Percentiles rank a stretch among this genome's conserved stretches.
phyloP scores from a whole-genome alignment of 257 asterid genomes.

The Fraxinus excelsior region DNA sequence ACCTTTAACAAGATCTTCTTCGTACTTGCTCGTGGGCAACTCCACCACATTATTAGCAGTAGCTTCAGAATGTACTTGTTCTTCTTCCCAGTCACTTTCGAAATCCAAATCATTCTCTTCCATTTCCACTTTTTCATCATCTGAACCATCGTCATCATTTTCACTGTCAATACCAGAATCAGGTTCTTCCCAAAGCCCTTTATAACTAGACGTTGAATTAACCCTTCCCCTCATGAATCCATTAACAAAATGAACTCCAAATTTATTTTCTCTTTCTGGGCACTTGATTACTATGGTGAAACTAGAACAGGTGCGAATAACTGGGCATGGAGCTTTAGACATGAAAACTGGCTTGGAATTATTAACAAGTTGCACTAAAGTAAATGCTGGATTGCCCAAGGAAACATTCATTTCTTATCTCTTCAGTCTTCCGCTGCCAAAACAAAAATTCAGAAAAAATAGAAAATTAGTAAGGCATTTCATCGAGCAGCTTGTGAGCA shows the following conservation, averaged over 20 bases:
- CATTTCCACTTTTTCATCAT: slow-evolving; percentile 42
- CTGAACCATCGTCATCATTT: slow-evolving; percentile 43
- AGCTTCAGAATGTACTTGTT: slow-evolving; percentile 25
- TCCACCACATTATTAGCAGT: slow-evolving; percentile 29
- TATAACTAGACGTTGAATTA: slow-evolving; percentile 25
- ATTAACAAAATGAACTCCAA: slow-evolving; percentile 5
- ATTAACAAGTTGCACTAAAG: slow-evolving; percentile 26
- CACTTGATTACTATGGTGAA: slow-evolving; percentile 14
- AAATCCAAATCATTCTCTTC: slow-evolving; percentile 67
- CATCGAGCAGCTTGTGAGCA: slow-evolving; percentile 38
- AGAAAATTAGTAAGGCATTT: slow-evolving; percentile 21
- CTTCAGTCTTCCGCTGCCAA: slow-evolving; percentile 21
- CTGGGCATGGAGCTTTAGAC: slow-evolving; percentile 28
- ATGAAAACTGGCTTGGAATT: slow-evolving; percentile 3
- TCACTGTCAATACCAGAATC: slow-evolving; percentile 77
- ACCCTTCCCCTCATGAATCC: slow-evolving; percentile 24
- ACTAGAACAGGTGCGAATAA: slow-evolving; percentile 20
- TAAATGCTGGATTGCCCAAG: slow-evolving; percentile 24
- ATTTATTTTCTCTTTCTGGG: slow-evolving; percentile 7
- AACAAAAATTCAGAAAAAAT: background rate
- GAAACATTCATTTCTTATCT: slow-evolving; percentile 38
- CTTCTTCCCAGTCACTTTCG: slow-evolving; percentile 74
- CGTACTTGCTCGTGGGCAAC: slow-evolving; percentile 40
- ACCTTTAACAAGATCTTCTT: slow-evolving; percentile 68
- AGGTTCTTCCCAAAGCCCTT: slow-evolving; percentile 71